Percentiles rank a stretch among this genome's conserved stretches.
phyloP scores from a whole-genome alignment of 2,329 filamentous ascomycete species.

The Nemania diffusa region DNA sequence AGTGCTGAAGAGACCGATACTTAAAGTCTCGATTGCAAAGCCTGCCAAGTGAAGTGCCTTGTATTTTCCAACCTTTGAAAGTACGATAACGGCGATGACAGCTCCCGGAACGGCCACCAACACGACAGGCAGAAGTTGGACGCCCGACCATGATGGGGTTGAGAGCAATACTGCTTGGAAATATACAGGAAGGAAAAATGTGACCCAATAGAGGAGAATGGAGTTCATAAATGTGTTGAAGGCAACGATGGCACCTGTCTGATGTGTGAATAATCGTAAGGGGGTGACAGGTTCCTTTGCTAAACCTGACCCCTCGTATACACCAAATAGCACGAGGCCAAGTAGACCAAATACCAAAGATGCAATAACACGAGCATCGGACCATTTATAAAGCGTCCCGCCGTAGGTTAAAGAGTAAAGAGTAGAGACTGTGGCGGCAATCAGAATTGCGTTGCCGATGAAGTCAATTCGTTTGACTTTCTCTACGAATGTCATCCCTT shows the following conservation, averaged over 20 bases:
- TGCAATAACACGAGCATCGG: slow-evolving; percentile 29
- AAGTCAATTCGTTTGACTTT: slow-evolving; percentile 11
- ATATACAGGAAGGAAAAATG: slow-evolving; percentile 58
- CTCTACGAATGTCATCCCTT: slow-evolving; percentile 14
- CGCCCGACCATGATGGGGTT: slow-evolving; percentile 47
- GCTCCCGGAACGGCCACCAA: slow-evolving; percentile 10
- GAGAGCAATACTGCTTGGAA: slow-evolving; percentile 54
- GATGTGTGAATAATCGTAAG: slow-evolving; percentile 55
- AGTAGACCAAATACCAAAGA: slow-evolving; percentile 26
- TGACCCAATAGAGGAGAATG: slow-evolving; percentile 50
- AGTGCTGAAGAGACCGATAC: slow-evolving; percentile 51
- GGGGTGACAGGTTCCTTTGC: slow-evolving; percentile 52
- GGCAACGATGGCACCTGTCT: slow-evolving; percentile 51
- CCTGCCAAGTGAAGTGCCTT: too few species aligned
- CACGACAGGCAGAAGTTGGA: slow-evolving; percentile 25
- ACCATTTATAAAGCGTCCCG: slow-evolving; percentile 29
- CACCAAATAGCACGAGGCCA: slow-evolving; percentile 24
- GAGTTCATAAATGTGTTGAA: slow-evolving; percentile 52
- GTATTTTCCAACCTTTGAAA: too few species aligned
- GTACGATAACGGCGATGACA: background rate
- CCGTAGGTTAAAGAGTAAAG: slow-evolving; percentile 35
- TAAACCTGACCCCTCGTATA: background rate
- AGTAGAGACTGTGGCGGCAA: slow-evolving; percentile 22
- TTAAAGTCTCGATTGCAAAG: slow-evolving; percentile 52
- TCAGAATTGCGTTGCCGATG: slow-evolving; percentile 13